phyloP scores from a whole-genome alignment of 768 basidiomycete species.

The Crepidotus variabilis region DNA sequence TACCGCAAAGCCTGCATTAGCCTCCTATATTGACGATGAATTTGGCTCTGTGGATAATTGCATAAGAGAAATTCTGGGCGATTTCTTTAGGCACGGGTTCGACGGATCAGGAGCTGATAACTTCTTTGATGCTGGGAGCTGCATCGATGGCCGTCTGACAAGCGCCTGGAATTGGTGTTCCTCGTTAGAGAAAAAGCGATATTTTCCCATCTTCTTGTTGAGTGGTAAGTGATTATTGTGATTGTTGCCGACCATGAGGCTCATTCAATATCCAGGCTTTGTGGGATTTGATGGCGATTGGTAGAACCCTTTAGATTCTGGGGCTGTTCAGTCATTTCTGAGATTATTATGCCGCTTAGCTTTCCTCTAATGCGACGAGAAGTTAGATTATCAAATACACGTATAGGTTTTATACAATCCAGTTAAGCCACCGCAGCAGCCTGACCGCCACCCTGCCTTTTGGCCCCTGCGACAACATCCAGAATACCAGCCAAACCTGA shows the following conservation, averaged over 20 bases:
- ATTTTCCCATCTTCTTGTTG: conserved; percentile 75
- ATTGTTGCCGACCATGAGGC: background rate
- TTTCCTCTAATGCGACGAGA: background rate
- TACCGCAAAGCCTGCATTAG: conserved; percentile 63
- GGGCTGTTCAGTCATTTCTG: background rate
- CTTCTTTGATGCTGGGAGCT: conserved; percentile 85
- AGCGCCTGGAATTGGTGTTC: conserved; percentile 95
- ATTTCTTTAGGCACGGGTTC: conserved; percentile 87
- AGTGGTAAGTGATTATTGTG: conserved; percentile 48
- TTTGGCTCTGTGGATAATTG: conserved; percentile 75
- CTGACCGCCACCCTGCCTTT: conserved; percentile 34
- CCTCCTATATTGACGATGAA: conserved; percentile 76
- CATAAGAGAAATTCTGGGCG: conserved; percentile 66
- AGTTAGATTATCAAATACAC: background rate
- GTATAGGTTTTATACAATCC: background rate
- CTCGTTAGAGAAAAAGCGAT: conserved; percentile 80
- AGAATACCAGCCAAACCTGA: conserved; percentile 63
- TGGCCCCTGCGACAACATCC: conserved; percentile 62
- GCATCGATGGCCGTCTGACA: conserved; percentile 81
- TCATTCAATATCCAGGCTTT: conserved; percentile 47
- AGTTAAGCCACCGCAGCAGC: background rate
- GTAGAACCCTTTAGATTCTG: conserved; percentile 33
- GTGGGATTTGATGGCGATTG: conserved; percentile 85
- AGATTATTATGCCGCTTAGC: background rate
- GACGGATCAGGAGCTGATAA: conserved; percentile 91